Evolutionary conservation across 2,329 filamentous ascomycete genomes (phyloP), one percentile per base, ranked within the genome.

Genomic region (Venturia aucupariae): DNA sequence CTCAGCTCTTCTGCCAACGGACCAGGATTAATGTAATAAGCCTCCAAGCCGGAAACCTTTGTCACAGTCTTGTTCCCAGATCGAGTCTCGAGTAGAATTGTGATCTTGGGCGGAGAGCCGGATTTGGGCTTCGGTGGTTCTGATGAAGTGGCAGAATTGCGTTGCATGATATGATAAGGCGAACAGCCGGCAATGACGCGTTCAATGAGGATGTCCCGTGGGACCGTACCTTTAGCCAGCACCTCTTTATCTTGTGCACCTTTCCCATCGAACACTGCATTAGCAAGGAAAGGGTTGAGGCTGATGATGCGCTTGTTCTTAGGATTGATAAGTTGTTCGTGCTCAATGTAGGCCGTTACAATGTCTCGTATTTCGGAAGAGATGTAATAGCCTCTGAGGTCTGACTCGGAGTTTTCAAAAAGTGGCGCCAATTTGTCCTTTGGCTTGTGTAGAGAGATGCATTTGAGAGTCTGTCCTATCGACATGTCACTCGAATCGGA

Each of bases 51-150:
- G 19, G 79, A 81, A 1, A 88, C 77, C 68, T 83, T 86, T 3
- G 86, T 88, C 2, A 86, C 84, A 2, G 82, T 84, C 74, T 89
- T 89, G 65, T 85, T 85, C 8, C 86, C 85, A 24, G 81, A 83
- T n/a, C 86, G 81, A 22, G 83, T 86, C 70, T 89, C 86, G 10
- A 89, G 75, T 0, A 78, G 79, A 61, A 89, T 80, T 19, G 78
- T 78, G 35, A 86, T 78, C 67, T 86, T 86, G 0, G 86, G 86
- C 6, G 84, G 76, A 0, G 80, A 72, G 0, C 86, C 86, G 1
- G 84, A 77, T 71, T 84, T 86, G 0, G 85, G 82, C 71, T 87
- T 89, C n/a, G 79, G 74, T 7, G 74, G 70, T 24, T 76, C 73
- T 8, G 71, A 68, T 4, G 76, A 67, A 17, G 74, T 13, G 22